A percentile compares a stretch with the other conserved stretches of the same genome.
phyloP scores from a whole-genome alignment of 495 filamentous ascomycete genomes.

The Daldinia childiae region DNA sequence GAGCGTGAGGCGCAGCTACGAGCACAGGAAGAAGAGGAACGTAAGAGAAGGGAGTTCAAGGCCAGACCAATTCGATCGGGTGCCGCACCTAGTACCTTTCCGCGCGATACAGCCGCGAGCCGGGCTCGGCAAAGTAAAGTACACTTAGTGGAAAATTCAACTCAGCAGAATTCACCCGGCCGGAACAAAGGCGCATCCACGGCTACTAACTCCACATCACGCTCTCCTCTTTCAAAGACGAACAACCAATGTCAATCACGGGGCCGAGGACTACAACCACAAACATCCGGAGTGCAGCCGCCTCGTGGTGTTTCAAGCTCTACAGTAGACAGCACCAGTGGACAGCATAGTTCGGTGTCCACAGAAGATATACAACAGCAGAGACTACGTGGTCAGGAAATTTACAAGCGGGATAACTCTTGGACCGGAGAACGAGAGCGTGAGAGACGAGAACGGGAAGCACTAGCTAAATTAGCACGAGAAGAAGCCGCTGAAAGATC shows the following conservation, averaged over 20 bases:
- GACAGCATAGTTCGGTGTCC: constrained; percentile 58
- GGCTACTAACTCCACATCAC: constrained; percentile 10
- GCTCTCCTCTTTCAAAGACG: constrained; percentile 38
- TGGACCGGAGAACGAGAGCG: constrained; percentile 59
- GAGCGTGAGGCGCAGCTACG: constrained; percentile 70
- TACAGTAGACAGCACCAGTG: constrained; percentile 49
- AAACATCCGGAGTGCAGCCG: constrained; percentile 31
- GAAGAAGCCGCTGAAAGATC: constrained; percentile 73
- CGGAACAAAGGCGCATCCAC: constrained; percentile 32
- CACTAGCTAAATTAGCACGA: constrained; percentile 65
- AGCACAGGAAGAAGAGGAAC: constrained; percentile 67
- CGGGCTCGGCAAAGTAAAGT: constrained; percentile 63
- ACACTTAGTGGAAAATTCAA: constrained; percentile 42
- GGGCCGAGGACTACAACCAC: constrained; percentile 36
- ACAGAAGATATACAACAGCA: constrained; percentile 61
- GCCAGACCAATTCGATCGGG: constrained; percentile 65
- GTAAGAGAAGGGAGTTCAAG: constrained; percentile 69
- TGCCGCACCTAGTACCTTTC: constrained; percentile 48
- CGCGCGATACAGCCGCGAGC: constrained; percentile 66
- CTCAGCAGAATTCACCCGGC: constrained; percentile 2
- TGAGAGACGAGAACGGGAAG: constrained; percentile 65
- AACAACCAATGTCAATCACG: constrained; percentile 38
- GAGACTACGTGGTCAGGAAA: constrained; percentile 65
- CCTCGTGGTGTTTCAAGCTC: constrained; percentile 51
- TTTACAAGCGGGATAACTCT: constrained; percentile 66